phyloP scores from a whole-genome alignment of 1,139 yeast genomes.

The Scheffersomyces stambukii region DNA sequence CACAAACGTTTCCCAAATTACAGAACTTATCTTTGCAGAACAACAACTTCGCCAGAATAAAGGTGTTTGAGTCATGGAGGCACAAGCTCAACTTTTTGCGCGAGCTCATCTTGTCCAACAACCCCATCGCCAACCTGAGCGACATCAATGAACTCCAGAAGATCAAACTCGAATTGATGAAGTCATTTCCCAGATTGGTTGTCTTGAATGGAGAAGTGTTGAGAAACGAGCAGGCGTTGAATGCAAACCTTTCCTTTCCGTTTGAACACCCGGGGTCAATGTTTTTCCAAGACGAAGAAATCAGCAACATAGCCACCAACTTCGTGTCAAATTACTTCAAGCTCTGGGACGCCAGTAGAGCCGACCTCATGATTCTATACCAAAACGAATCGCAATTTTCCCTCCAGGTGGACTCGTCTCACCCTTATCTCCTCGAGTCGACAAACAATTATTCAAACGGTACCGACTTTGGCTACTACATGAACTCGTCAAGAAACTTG shows the following conservation, averaged over 20 bases:
- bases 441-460: constrained; percentile 29
- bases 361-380: constrained; percentile 66
- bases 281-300: constrained; percentile 79
- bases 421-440: constrained; percentile 43
- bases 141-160: constrained; percentile 33
- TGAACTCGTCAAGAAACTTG: constrained; percentile 73
- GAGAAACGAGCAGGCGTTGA: constrained; percentile 65
- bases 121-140: constrained; percentile 54
- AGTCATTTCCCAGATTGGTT: constrained; percentile 70
- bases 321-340: constrained; percentile 73
- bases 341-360: constrained; percentile 78
- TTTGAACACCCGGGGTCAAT: constrained; percentile 40
- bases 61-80: constrained; percentile 70
- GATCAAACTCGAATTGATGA: constrained; percentile 62
- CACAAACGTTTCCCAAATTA: constrained; percentile 70
- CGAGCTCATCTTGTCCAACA: constrained; percentile 72
- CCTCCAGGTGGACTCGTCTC: constrained; percentile 51
- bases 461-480: constrained; percentile 60
- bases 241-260: constrained; percentile 52
- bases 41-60: constrained; percentile 58
- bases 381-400: constrained; percentile 86
- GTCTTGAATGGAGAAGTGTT: constrained; percentile 75
- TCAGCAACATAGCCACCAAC: constrained; percentile 65
- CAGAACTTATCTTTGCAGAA: constrained; percentile 76
- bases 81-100: constrained; percentile 69